Percentiles rank a stretch among this genome's conserved stretches.
Evolutionary conservation across 1,139 yeast genomes (phyloP).

Genomic region (Pichia sp.): DNA sequence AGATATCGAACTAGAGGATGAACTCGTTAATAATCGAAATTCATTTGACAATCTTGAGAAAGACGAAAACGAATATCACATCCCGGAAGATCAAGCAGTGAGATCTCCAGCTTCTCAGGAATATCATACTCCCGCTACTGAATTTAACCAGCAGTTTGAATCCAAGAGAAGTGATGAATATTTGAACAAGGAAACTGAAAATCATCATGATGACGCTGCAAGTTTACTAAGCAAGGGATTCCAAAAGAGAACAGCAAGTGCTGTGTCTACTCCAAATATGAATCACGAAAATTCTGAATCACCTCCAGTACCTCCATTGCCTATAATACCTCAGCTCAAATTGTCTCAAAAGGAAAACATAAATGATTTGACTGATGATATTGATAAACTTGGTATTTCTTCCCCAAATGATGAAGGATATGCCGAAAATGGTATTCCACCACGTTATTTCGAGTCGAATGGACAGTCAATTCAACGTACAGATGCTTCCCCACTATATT

Average conservation of each 20-base stretch:
- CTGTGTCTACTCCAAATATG: slow-evolving; percentile 16
- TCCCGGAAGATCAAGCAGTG: too few species aligned
- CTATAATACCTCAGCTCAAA: slow-evolving; percentile 1
- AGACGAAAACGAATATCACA: neutral
- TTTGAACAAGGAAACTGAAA: neutral
- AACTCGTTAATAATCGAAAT: neutral
- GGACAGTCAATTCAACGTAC: neutral
- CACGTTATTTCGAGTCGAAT: slow-evolving; percentile 10
- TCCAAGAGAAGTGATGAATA: slow-evolving; percentile 2
- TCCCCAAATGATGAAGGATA: neutral
- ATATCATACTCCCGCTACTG: neutral
- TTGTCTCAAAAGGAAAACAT: neutral
- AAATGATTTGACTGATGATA: slow-evolving; percentile 4
- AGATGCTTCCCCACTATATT: neutral
- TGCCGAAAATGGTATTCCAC: slow-evolving; percentile 6
- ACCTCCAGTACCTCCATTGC: neutral
- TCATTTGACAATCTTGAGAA: neutral
- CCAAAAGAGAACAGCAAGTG: slow-evolving; percentile 19
- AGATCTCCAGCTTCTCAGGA: neutral
- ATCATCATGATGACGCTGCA: neutral
- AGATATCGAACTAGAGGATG: neutral
- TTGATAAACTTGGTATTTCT: slow-evolving; percentile 6
- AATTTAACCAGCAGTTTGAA: neutral
- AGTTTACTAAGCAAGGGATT: slow-evolving; percentile 9
- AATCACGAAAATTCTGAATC: neutral